Base-by-base conservation (phyloP, 2,329 filamentous ascomycete genomes). In the Cadophora sp. region DNA sequence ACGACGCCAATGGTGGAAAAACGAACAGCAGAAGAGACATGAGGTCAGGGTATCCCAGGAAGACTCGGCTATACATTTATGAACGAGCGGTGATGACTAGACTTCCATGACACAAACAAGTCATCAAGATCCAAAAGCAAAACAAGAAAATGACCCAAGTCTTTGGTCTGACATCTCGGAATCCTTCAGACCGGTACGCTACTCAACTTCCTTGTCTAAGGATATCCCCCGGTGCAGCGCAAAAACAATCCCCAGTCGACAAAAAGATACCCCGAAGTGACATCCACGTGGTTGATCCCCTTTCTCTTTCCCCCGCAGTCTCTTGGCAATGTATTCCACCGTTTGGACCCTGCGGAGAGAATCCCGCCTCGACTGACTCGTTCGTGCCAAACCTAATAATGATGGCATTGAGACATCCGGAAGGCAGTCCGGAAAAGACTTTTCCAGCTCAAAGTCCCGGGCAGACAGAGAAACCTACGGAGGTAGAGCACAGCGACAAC, bases 321-420 rank as follows among this genome's bases (percentile, higher is more conserved):
- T 1, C 19, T n/a, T 22, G 43, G 43, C 19, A 9, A 48, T 1
- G 22, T 43, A 31, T 24, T 43, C 14, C 40, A 19, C 6, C 14
- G 12, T 59, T 31, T 59, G 55, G 29, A 59, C 31, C 29, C 34
- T 40, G 31, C 55, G 55, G 55, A 59, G n/a, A 59, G 55, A 59
- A 59, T 40, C 19, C 55, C 55, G 55, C 31, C 34, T 40, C 55
- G n/a, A 40, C 29, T 59, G 55, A 59, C 55, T 59, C 55, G 55
- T 40, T 26, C 4, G n/a, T 12, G 53, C 3, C 8, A 40, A 40
- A 59, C 22, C 11, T 31, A 59, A 40, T 59, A 31, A 59, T 40
- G 19, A 16, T 40, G 16, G 37, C 5, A 59, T 37, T 12, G 11
- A 59, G 14, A 59, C 8, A 26, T 37, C 31, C 5, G 31, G 31